phyloP scores from a whole-genome alignment of 2,329 filamentous ascomycete genomes.

The Scedosporium boydii region DNA sequence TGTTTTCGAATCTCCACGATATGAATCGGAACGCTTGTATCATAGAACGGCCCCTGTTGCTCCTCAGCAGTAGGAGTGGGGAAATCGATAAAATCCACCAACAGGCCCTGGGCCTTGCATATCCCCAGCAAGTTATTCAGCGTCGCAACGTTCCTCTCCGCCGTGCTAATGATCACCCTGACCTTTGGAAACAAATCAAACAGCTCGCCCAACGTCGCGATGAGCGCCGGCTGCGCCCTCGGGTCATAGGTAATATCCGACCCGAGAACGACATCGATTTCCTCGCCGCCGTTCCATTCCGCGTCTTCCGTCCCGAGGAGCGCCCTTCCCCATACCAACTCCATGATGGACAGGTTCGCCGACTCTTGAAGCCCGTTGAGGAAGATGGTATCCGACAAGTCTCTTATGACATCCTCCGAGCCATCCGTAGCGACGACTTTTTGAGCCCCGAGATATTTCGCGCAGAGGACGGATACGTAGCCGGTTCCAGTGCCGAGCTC shows the following conservation, averaged over 20 bases:
- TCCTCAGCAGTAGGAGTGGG: conserved; percentile 23
- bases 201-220: conserved; percentile 54
- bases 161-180: conserved; percentile 57
- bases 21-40: conserved; percentile 47
- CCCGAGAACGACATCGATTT: conserved; percentile 58
- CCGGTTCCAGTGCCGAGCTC: conserved; percentile 72
- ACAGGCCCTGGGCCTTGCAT: conserved; percentile 40
- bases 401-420: conserved; percentile 60
- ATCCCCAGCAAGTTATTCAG: conserved; percentile 53
- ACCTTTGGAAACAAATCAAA: conserved; percentile 46
- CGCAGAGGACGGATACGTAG: conserved; percentile 63
- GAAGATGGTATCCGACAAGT: conserved; percentile 56
- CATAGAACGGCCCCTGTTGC: conserved; percentile 58
- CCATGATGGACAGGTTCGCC: conserved; percentile 34
- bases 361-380: conserved; percentile 54
- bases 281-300: conserved; percentile 35
- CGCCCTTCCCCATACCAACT: conserved; percentile 56
- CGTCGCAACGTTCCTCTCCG: conserved; percentile 61
- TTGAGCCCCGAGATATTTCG: conserved; percentile 51
- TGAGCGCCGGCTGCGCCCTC: conserved; percentile 50
- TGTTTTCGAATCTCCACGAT: conserved; percentile 22
- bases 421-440: conserved; percentile 65
- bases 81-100: conserved; percentile 33
- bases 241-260: conserved; percentile 73
- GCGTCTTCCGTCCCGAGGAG: conserved; percentile 48